A percentile compares a stretch with the other conserved stretches of the same genome.
phyloP scores from a whole-genome alignment of 1,284 basidiomycete species.

The Calocybe gambosa region DNA sequence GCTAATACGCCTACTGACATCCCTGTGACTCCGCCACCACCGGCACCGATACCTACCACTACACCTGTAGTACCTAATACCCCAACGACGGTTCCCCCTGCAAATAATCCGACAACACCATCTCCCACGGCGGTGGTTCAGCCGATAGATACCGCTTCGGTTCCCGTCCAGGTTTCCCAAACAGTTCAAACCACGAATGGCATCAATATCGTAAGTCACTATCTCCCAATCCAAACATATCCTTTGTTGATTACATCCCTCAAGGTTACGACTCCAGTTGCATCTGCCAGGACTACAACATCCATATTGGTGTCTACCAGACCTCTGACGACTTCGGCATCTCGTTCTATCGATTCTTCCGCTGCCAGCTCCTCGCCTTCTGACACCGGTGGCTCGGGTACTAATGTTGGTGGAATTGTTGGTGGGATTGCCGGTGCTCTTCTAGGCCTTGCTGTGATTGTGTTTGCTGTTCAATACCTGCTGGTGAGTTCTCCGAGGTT shows the following conservation, averaged over 20 bases:
- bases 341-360: slow-evolving; percentile 6
- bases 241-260: neutral
- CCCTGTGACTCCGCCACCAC: neutral
- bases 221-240: neutral
- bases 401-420: slow-evolving; percentile 51
- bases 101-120: neutral
- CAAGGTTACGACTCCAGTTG: neutral
- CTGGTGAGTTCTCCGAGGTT: slow-evolving; percentile 33
- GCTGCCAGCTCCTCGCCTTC: slow-evolving; percentile 12
- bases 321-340: neutral
- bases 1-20: neutral
- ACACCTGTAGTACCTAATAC: slow-evolving; percentile 1
- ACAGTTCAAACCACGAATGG: neutral
- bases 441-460: slow-evolving; percentile 40
- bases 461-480: slow-evolving; percentile 46
- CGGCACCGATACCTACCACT: slow-evolving; percentile 2
- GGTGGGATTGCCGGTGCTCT: slow-evolving; percentile 50
- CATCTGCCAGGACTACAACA: neutral
- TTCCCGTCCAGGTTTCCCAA: neutral
- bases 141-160: neutral
- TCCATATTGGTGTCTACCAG: neutral
- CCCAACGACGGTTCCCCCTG: neutral
- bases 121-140: neutral
- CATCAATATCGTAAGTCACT: slow-evolving; percentile 1
- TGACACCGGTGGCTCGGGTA: slow-evolving; percentile 27